Conservation (phyloP, 2,329 filamentous ascomycete genomes). For the Salinomyces thailandicus region DNA sequence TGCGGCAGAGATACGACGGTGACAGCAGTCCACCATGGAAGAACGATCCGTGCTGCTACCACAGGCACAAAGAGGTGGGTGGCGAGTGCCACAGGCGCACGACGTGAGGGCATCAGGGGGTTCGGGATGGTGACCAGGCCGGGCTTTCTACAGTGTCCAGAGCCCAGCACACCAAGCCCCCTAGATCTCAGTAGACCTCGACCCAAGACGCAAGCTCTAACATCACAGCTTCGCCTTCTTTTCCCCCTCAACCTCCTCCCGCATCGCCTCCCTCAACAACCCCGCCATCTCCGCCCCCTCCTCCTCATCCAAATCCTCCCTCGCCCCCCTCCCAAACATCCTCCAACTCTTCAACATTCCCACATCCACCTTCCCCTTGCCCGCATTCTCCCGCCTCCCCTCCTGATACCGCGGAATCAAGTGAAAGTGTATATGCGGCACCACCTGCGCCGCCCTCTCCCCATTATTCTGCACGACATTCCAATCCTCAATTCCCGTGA, state of each 20-base stretch:
- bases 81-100: neutral
- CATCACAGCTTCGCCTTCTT: constrained; percentile 4
- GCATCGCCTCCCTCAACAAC: constrained; percentile 32
- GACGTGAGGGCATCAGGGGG: neutral
- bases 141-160: neutral
- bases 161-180: neutral
- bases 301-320: constrained; percentile 67
- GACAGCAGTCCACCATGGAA: neutral
- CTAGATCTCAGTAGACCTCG: neutral
- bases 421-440: constrained; percentile 90
- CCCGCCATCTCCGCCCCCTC: constrained; percentile 54
- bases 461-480: constrained; percentile 97
- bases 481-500: constrained; percentile 70
- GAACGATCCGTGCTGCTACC: neutral
- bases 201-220: neutral
- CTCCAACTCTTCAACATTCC: constrained; percentile 53
- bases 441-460: constrained; percentile 77
- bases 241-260: constrained; percentile 5
- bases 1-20: neutral
- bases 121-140: neutral
- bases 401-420: constrained; percentile 67
- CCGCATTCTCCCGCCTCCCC: constrained; percentile 39
- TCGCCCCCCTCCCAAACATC: constrained; percentile 67
- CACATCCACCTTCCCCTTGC: constrained; percentile 36
- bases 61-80: neutral